These are phyloP conservation scores for Thelonectria rubi DNA, from an alignment of 2,329 filamentous ascomycete genomes.

Conservation along the genomic window DNA sequence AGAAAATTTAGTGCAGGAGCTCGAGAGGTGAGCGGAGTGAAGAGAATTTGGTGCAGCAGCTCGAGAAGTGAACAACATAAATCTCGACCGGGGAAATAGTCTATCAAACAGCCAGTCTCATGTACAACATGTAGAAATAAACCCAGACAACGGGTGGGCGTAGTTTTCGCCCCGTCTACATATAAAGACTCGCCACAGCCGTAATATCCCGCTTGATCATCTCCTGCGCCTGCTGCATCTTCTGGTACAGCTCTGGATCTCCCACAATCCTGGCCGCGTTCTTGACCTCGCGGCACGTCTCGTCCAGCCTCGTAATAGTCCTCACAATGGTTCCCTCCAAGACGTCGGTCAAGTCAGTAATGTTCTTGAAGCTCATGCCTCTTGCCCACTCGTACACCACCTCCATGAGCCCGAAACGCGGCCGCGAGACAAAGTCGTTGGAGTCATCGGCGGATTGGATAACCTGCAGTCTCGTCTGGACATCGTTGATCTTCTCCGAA, in stretches of 20 bases:
- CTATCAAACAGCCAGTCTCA: not conserved
- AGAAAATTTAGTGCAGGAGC: not conserved
- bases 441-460: conserved; percentile 89
- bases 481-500: conserved; percentile 89
- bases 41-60: too few species aligned
- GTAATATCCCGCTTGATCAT: conserved; percentile 97
- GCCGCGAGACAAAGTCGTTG: conserved; percentile 88
- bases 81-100: not conserved
- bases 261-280: conserved; percentile 96
- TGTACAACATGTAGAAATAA: not conserved
- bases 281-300: conserved; percentile 97
- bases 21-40: too few species aligned
- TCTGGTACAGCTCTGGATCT: conserved; percentile 89
- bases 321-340: conserved; percentile 97
- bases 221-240: conserved; percentile 98
- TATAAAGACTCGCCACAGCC: conserved; percentile 87
- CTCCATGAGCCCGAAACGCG: conserved; percentile 93
- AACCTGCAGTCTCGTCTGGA: conserved; percentile 91
- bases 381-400: conserved; percentile 99
- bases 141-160: not conserved
- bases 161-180: conserved; percentile 63
- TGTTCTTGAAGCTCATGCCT: conserved; percentile 98
- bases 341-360: conserved; percentile 94
- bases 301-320: conserved; percentile 91
- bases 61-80: too few species aligned